phyloP scores from a whole-genome alignment of 768 basidiomycete species.

The Tricholoma furcatifolium region DNA sequence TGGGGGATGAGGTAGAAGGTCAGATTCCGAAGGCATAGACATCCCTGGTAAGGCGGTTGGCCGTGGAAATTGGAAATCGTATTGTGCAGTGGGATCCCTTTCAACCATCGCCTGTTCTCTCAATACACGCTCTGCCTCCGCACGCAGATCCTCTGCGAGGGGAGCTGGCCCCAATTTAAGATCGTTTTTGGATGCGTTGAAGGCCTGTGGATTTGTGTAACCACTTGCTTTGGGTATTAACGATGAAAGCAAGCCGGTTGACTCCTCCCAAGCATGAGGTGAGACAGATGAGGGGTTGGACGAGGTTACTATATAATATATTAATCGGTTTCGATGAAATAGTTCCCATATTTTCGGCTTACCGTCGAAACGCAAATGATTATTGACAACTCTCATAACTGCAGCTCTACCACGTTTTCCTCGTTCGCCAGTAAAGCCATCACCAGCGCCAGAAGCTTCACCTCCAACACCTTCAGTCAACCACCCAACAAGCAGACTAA shows the following conservation, averaged over 20 bases:
- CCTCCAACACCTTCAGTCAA: constrained; percentile 90
- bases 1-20: constrained; percentile 79
- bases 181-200: constrained; percentile 72
- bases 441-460: constrained; percentile 76
- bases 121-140: constrained; percentile 77
- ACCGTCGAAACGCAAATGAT: constrained; percentile 91
- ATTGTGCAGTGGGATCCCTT: constrained; percentile 63
- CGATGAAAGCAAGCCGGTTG: constrained; percentile 79
- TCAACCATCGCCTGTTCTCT: constrained; percentile 81
- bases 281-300: constrained; percentile 65
- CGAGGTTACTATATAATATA: constrained; percentile 55
- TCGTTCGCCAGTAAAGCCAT: constrained; percentile 77
- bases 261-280: constrained; percentile 77
- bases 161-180: constrained; percentile 87
- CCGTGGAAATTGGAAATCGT: constrained; percentile 57
- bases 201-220: constrained; percentile 63
- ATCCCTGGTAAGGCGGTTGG: constrained; percentile 53
- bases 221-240: constrained; percentile 66
- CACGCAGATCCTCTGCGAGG: constrained; percentile 73
- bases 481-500: constrained; percentile 92
- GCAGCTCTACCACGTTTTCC: constrained; percentile 85
- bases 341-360: constrained; percentile 20
- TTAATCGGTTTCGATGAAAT: constrained; percentile 18
- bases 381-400: constrained; percentile 93
- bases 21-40: constrained; percentile 62